phyloP scores from a whole-genome alignment of 139 green algal genomes.

The Trebouxia sp. region DNA sequence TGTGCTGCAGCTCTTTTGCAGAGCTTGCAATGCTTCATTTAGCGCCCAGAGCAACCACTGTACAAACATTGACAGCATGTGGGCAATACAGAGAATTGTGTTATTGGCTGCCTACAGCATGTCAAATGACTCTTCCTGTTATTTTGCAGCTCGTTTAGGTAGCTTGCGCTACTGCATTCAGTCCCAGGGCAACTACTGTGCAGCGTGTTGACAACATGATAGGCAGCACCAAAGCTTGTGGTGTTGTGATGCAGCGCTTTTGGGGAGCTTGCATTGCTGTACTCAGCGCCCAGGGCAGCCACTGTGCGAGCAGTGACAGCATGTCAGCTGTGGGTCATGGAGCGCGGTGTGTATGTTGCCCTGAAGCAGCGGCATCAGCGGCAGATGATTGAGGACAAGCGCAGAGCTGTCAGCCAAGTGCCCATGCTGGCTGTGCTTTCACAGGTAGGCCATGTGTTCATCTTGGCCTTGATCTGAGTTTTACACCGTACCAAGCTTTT shows the following conservation, averaged over 20 bases:
- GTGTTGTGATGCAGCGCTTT: conserved; percentile 62
- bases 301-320: conserved; percentile 74
- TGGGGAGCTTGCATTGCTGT: conserved; percentile 94
- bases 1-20: no score
- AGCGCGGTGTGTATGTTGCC: conserved; percentile 76
- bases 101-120: no score
- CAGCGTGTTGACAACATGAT: background rate
- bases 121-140: no score
- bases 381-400: conserved; percentile 51
- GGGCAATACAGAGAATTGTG: no score
- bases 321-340: conserved; percentile 82
- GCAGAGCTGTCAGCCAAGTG: conserved; percentile 66
- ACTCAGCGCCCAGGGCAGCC: conserved; percentile 80
- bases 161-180: no score
- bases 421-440: conserved; percentile 72
- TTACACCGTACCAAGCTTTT: background rate
- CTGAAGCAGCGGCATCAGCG: conserved; percentile 76
- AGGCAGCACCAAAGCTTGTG: background rate
- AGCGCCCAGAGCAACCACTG: no score
- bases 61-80: no score
- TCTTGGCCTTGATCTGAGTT: background rate
- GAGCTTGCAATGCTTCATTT: no score
- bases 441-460: conserved; percentile 22
- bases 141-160: no score
- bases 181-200: no score